These are phyloP conservation scores for Mycena latifolia DNA, from an alignment of 768 basidiomycete species.

Conservation along the genomic window DNA sequence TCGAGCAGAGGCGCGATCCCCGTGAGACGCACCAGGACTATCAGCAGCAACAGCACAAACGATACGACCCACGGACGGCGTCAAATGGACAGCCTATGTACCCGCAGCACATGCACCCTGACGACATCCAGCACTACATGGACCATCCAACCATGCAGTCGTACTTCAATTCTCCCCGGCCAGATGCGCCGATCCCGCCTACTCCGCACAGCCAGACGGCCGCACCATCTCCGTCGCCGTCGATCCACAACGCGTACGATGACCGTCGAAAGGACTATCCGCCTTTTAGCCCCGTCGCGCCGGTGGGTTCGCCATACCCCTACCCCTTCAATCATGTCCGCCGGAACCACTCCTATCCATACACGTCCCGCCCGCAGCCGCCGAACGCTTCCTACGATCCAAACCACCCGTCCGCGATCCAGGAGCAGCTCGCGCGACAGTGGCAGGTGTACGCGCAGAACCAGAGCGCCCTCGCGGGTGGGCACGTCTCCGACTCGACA, in stretches of 20 bases:
- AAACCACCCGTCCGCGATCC: slow-evolving; percentile 62
- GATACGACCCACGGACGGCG: slow-evolving; percentile 40
- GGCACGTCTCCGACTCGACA: slow-evolving; percentile 75
- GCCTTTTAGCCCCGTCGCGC: slow-evolving; percentile 65
- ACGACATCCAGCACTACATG: slow-evolving; percentile 69
- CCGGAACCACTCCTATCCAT: slow-evolving; percentile 58
- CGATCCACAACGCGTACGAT: slow-evolving; percentile 62
- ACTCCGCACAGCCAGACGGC: slow-evolving; percentile 83
- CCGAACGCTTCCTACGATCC: slow-evolving; percentile 52
- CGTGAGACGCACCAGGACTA: slow-evolving; percentile 48
- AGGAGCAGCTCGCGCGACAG: slow-evolving; percentile 79
- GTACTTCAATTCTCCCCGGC: slow-evolving; percentile 71
- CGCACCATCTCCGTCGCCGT: slow-evolving; percentile 79
- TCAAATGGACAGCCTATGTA: slow-evolving; percentile 49
- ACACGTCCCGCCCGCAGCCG: slow-evolving; percentile 46
- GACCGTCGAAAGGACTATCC: slow-evolving; percentile 51
- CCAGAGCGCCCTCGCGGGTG: slow-evolving; percentile 55
- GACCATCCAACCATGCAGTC: slow-evolving; percentile 72
- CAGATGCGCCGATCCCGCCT: slow-evolving; percentile 83
- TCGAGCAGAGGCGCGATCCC: slow-evolving; percentile 42
- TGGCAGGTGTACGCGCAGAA: slow-evolving; percentile 87
- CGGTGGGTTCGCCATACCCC: slow-evolving; percentile 82
- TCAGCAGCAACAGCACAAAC: slow-evolving; percentile 50
- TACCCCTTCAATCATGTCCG: slow-evolving; percentile 83
- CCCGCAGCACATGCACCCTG: slow-evolving; percentile 54